Evolutionary conservation across 352 stramenopile genomes (phyloP).

Genomic region (Phytopythium ostracodes): DNA sequence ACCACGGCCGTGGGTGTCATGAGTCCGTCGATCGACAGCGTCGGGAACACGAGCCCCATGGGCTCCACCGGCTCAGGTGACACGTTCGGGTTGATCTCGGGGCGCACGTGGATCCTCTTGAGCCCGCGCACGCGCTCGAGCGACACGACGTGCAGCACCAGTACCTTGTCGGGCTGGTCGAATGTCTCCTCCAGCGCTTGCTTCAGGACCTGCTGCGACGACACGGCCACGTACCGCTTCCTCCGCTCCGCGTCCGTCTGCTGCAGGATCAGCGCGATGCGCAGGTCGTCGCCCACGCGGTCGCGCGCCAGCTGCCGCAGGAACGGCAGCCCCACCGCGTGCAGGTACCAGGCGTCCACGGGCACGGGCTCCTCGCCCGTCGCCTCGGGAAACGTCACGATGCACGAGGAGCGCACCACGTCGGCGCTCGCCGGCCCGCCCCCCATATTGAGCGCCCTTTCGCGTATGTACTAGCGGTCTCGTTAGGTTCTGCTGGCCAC

Average conservation of each 20-base stretch:
- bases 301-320: slow-evolving; percentile 65
- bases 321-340: slow-evolving; percentile 67
- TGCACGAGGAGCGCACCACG: slow-evolving; percentile 77
- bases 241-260: slow-evolving; percentile 14
- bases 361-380: slow-evolving; percentile 64
- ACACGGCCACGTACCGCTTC: slow-evolving; percentile 59
- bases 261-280: slow-evolving; percentile 65
- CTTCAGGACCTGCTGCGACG: slow-evolving; percentile 46
- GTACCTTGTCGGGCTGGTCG: slow-evolving; percentile 41
- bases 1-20: slow-evolving; percentile 36
- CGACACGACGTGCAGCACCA: slow-evolving; percentile 76
- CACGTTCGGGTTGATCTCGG: slow-evolving; percentile 76
- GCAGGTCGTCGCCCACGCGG: slow-evolving; percentile 54
- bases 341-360: slow-evolving; percentile 81
- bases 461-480: background rate
- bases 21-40: slow-evolving; percentile 44
- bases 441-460: slow-evolving; percentile 34
- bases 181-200: slow-evolving; percentile 69
- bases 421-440: slow-evolving; percentile 61
- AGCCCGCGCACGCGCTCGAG: slow-evolving; percentile 44
- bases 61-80: slow-evolving; percentile 70
- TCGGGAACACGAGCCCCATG: slow-evolving; percentile 70
- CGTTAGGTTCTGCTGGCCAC: background rate
- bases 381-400: slow-evolving; percentile 79
- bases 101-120: slow-evolving; percentile 66